Conservation (phyloP, 345 rosid genomes). For the Rhizophora apiculata region DNA sequence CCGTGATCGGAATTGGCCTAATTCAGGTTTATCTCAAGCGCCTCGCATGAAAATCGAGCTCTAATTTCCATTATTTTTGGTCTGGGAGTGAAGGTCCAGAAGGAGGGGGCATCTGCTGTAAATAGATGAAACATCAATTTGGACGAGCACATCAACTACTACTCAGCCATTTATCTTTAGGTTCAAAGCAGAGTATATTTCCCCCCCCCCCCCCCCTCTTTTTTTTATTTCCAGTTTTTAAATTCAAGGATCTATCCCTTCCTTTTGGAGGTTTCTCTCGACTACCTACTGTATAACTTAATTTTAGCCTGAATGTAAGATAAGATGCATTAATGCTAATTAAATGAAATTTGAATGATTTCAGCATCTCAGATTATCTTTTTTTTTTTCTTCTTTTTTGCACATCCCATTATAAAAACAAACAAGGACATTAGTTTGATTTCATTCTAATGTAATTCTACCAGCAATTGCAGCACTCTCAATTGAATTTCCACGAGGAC, state of each 20-base stretch:
- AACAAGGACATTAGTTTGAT: too few relatives aligned
- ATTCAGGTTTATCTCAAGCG: constrained; percentile 52
- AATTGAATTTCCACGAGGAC: constrained; percentile 12
- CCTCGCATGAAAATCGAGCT: constrained; percentile 57
- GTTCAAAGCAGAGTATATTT: constrained; percentile 18
- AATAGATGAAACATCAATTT: constrained; percentile 38
- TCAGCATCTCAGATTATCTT: constrained; percentile 7
- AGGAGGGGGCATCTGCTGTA: constrained; percentile 44
- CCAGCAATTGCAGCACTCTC: background rate
- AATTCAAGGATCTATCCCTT: constrained; percentile 11
- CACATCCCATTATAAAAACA: background rate
- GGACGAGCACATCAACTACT: constrained; percentile 26
- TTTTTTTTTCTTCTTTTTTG: background rate
- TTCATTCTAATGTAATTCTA: too few relatives aligned
- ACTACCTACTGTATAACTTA: constrained; percentile 34
- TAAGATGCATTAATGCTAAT: constrained; percentile 23
- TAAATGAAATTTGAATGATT: constrained; percentile 19
- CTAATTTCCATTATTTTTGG: constrained; percentile 42
- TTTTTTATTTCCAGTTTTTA: background rate
- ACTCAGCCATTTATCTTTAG: constrained; percentile 19
- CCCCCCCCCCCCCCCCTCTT: background rate
- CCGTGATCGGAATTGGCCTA: constrained; percentile 16
- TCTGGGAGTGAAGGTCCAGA: constrained; percentile 26
- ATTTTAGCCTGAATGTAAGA: constrained; percentile 31
- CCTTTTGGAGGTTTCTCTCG: constrained; percentile 23